phyloP scores from a whole-genome alignment of 306 rosid species.

The Gastrolobium bilobum region DNA sequence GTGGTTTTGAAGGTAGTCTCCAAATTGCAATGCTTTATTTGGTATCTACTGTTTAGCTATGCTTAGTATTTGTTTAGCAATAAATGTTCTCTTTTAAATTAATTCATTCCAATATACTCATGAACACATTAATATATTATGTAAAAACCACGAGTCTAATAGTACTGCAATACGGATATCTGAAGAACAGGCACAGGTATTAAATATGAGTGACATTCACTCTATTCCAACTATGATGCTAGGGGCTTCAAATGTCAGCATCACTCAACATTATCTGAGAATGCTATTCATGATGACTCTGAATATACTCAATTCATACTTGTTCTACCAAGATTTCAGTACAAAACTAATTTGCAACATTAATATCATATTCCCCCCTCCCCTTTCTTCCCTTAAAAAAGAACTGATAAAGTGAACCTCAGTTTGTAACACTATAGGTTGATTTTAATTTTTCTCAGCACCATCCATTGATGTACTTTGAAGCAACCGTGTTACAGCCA shows the following conservation, averaged over 20 bases:
- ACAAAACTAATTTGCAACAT: no score
- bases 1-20: slow-evolving; percentile 89
- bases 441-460: not conserved
- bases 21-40: slow-evolving; percentile 39
- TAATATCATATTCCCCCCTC: no score
- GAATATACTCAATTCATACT: no score
- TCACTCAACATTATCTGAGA: slow-evolving; percentile 4
- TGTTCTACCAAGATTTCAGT: no score
- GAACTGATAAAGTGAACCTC: not conserved
- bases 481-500: slow-evolving; percentile 16
- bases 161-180: not conserved
- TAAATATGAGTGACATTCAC: not conserved
- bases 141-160: not conserved
- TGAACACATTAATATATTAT: not conserved
- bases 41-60: not conserved
- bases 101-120: not conserved
- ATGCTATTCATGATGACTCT: not conserved
- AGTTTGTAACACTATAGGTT: not conserved
- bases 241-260: slow-evolving; percentile 13
- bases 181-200: not conserved
- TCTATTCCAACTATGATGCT: not conserved
- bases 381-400: not conserved
- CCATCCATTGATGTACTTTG: not conserved
- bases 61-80: slow-evolving; percentile 23
- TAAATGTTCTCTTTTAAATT: slow-evolving; percentile 15